These are phyloP conservation scores for Didymella arachidicola DNA, from an alignment of 2,329 filamentous ascomycete species.

Conservation along the genomic window DNA sequence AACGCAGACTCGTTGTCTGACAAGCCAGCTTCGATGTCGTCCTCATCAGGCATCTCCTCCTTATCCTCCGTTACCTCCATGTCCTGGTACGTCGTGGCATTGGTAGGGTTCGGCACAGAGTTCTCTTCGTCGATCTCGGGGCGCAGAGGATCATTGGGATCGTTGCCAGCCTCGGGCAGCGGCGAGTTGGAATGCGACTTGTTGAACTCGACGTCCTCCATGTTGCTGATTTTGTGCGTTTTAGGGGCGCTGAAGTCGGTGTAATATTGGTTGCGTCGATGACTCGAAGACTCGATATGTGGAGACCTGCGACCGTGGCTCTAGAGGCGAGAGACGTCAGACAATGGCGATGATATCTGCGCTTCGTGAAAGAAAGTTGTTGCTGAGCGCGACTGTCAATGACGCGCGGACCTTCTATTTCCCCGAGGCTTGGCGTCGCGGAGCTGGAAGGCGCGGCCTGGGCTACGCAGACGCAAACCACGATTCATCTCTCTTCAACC, in stretches of 20 bases:
- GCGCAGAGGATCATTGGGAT: constrained; percentile 55
- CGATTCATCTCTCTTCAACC: constrained; percentile 3
- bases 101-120: constrained; percentile 53
- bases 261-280: constrained; percentile 5
- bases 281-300: neutral
- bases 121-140: constrained; percentile 60
- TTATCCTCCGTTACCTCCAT: constrained; percentile 55
- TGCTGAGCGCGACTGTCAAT: constrained; percentile 32
- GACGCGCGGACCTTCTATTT: constrained; percentile 32
- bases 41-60: constrained; percentile 47
- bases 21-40: constrained; percentile 53
- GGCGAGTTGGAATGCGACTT: constrained; percentile 50
- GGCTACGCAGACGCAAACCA: constrained; percentile 6
- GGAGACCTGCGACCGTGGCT: neutral
- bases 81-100: constrained; percentile 54
- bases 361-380: constrained; percentile 24
- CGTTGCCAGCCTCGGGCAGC: constrained; percentile 57
- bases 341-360: constrained; percentile 15
- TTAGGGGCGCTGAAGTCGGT: constrained; percentile 1
- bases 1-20: constrained; percentile 69
- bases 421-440: constrained; percentile 27
- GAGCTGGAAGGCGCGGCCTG: constrained; percentile 11
- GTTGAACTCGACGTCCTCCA: constrained; percentile 56
- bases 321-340: constrained; percentile 6
- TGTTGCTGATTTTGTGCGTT: constrained; percentile 23